These are phyloP conservation scores for Agastache rugosa DNA, from an alignment of 257 asterid genomes.

Conservation along the genomic window DNA sequence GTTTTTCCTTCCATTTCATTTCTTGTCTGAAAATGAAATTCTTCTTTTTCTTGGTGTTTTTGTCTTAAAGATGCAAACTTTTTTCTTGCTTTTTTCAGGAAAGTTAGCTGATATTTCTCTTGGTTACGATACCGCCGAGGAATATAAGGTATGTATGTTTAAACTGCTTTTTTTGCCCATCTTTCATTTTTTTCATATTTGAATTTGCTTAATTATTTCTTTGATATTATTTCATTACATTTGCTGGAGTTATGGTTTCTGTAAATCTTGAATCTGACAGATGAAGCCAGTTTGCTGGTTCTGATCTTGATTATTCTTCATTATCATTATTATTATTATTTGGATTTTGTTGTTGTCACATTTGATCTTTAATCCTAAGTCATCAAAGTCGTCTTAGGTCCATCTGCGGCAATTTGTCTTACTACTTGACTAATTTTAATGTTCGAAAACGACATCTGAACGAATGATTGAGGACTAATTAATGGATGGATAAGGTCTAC, in stretches of 20 bases:
- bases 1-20: background rate
- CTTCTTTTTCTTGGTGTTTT: background rate
- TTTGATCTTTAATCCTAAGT: background rate
- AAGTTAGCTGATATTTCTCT: constrained; percentile 72
- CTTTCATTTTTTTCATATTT: background rate
- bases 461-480: constrained; percentile 3
- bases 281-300: background rate
- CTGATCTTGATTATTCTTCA: background rate
- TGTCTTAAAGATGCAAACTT: background rate
- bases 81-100: constrained; percentile 46
- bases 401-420: constrained; percentile 16
- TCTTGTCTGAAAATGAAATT: background rate
- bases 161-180: background rate
- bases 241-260: background rate
- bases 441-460: constrained; percentile 27
- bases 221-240: background rate
- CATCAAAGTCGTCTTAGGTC: background rate
- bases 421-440: constrained; percentile 5
- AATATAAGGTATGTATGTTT: constrained; percentile 48
- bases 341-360: background rate
- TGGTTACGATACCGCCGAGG: constrained; percentile 71
- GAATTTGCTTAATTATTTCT: background rate
- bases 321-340: background rate
- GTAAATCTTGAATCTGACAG: background rate
- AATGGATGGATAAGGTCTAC: constrained; percentile 17